Evolutionary conservation across 2,329 filamentous ascomycete species (phyloP).

Genomic region (Fusarium coffeatum): DNA sequence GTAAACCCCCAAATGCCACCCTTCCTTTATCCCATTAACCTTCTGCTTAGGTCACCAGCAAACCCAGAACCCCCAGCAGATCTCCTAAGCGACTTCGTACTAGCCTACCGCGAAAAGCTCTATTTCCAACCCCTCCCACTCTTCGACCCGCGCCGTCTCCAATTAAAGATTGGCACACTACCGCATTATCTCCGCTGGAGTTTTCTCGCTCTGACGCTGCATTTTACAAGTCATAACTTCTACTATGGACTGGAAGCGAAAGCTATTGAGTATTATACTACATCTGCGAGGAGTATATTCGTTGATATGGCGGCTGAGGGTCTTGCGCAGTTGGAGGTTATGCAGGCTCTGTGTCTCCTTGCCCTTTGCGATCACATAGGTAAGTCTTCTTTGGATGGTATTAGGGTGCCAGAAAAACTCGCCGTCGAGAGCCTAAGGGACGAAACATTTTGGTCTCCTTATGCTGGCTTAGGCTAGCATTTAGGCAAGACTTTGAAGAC

Average conservation of each 20-base stretch:
- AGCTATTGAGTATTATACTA: conserved; percentile 40
- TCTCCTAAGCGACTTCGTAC: conserved; percentile 8
- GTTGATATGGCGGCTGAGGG: conserved; percentile 37
- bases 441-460: too few relatives aligned
- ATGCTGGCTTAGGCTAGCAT: too few relatives aligned
- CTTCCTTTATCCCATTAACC: neutral
- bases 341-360: conserved; percentile 39
- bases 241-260: conserved; percentile 33
- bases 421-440: too few relatives aligned
- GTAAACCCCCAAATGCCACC: rapidly evolving
- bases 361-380: conserved; percentile 39
- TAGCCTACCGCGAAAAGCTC: conserved; percentile 27
- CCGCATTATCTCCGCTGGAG: conserved; percentile 41
- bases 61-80: conserved; percentile 34
- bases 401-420: too few relatives aligned
- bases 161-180: conserved; percentile 9
- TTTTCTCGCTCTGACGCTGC: conserved; percentile 25
- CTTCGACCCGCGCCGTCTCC: conserved; percentile 18
- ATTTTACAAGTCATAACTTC: conserved; percentile 25
- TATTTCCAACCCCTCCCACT: conserved; percentile 38
- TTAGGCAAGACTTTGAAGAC: too few relatives aligned
- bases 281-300: conserved; percentile 27
- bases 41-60: conserved; percentile 11
- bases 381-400: neutral
- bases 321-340: conserved; percentile 8